Conservation (phyloP, 352 stramenopile genomes). For the Globisporangium sylvaticum region DNA sequence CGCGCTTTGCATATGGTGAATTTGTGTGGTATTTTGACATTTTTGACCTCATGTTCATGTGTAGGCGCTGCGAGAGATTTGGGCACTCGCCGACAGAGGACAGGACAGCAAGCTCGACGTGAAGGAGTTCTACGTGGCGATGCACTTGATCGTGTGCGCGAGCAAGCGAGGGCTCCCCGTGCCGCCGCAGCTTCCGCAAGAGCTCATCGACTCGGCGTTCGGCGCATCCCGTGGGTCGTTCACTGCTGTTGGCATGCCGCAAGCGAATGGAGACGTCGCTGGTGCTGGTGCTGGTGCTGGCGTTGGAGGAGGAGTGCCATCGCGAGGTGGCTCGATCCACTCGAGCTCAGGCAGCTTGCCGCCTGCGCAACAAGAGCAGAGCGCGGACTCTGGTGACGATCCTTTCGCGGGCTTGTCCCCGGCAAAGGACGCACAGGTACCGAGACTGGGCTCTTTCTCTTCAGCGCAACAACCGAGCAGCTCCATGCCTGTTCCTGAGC, state of each 20-base stretch:
- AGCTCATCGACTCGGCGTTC: constrained; percentile 67
- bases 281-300: not conserved
- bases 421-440: constrained; percentile 25
- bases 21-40: not conserved
- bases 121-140: constrained; percentile 94
- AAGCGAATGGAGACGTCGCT: not conserved
- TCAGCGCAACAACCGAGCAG: constrained; percentile 14
- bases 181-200: constrained; percentile 59
- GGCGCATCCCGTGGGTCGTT: constrained; percentile 18
- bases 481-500: not conserved
- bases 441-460: constrained; percentile 23
- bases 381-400: constrained; percentile 46
- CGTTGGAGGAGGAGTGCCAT: constrained; percentile 4
- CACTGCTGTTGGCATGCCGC: not conserved
- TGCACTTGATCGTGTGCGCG: constrained; percentile 96
- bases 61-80: constrained; percentile 87
- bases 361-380: constrained; percentile 15
- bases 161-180: constrained; percentile 86
- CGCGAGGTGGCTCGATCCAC: constrained; percentile 19
- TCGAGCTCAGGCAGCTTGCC: not conserved
- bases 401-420: constrained; percentile 53
- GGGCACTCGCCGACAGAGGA: constrained; percentile 88
- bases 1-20: not conserved
- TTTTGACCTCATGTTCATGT: not conserved
- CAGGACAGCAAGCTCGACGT: constrained; percentile 91